Evolutionary conservation across 768 basidiomycete species (phyloP).

Genomic region (Mycena latifolia): DNA sequence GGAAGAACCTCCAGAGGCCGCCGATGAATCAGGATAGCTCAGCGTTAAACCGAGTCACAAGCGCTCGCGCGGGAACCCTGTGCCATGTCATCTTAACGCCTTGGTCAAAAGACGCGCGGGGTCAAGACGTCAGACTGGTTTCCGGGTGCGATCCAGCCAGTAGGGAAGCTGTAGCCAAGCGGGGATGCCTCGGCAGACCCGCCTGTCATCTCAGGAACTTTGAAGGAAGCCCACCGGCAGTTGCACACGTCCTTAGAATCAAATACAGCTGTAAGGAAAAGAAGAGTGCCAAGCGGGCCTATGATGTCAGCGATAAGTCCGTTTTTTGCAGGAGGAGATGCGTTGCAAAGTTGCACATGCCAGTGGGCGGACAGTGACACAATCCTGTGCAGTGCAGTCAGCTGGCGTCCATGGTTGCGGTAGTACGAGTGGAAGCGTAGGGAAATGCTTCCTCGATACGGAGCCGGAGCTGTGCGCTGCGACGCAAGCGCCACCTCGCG

Average conservation of each 20-base stretch:
- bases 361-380: neutral
- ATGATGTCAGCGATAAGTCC: slow-evolving; percentile 1
- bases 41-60: slow-evolving; percentile 8
- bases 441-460: slow-evolving; percentile 13
- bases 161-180: neutral
- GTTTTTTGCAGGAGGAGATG: too few relatives aligned
- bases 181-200: neutral
- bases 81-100: slow-evolving; percentile 2
- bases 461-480: neutral
- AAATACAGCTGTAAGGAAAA: too few relatives aligned
- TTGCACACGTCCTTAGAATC: too few relatives aligned
- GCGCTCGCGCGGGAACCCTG: neutral
- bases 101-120: neutral
- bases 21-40: slow-evolving; percentile 6
- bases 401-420: slow-evolving; percentile 2
- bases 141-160: neutral
- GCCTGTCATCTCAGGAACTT: neutral
- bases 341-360: neutral
- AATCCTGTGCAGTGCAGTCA: slow-evolving; percentile 1
- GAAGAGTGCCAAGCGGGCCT: too few relatives aligned
- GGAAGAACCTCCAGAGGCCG: slow-evolving; percentile 8
- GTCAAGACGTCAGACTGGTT: neutral
- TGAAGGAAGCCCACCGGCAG: too few relatives aligned
- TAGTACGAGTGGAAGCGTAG: neutral
- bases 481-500: neutral